Percentiles rank a stretch among this genome's conserved stretches.
These are phyloP conservation scores for Punica granatum DNA, from an alignment of 345 rosid genomes.

Conservation along the genomic window DNA sequence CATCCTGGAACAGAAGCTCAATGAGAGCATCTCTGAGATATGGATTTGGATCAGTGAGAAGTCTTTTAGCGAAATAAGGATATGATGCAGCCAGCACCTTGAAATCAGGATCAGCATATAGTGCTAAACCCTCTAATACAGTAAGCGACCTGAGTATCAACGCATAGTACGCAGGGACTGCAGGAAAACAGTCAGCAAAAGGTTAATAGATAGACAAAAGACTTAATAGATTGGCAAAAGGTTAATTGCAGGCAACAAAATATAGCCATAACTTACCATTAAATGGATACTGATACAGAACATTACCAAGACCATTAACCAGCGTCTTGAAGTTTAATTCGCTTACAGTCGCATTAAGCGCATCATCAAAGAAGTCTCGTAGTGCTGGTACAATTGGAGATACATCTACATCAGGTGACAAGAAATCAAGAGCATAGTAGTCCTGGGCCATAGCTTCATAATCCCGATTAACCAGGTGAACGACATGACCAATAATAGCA, in stretches of 20 bases:
- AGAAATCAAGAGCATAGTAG: conserved; percentile 82
- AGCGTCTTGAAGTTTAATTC: conserved; percentile 91
- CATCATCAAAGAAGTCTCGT: conserved; percentile 88
- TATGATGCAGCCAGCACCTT: conserved; percentile 98
- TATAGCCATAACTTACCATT: conserved; percentile 38
- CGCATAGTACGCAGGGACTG: conserved; percentile 95
- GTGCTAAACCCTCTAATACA: conserved; percentile 94
- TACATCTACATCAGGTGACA: conserved; percentile 81
- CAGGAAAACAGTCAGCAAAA: conserved; percentile 21
- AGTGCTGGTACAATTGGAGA: conserved; percentile 94
- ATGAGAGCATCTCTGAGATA: conserved; percentile 96
- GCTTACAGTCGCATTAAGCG: conserved; percentile 84
- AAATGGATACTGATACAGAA: conserved; percentile 87
- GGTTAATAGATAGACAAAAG: neutral
- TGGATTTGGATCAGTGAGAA: conserved; percentile 96
- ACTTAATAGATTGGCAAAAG: neutral
- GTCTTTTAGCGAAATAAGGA: conserved; percentile 98
- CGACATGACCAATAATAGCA: conserved; percentile 81
- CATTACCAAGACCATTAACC: conserved; percentile 92
- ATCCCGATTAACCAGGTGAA: conserved; percentile 92
- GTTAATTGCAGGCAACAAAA: neutral
- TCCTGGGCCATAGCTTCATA: conserved; percentile 98
- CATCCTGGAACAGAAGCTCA: conserved; percentile 94
- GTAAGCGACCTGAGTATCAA: conserved; percentile 93
- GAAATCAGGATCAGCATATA: conserved; percentile 91